phyloP scores from a whole-genome alignment of 192 early-diverging fungal species.

The Coemansia sp. region DNA sequence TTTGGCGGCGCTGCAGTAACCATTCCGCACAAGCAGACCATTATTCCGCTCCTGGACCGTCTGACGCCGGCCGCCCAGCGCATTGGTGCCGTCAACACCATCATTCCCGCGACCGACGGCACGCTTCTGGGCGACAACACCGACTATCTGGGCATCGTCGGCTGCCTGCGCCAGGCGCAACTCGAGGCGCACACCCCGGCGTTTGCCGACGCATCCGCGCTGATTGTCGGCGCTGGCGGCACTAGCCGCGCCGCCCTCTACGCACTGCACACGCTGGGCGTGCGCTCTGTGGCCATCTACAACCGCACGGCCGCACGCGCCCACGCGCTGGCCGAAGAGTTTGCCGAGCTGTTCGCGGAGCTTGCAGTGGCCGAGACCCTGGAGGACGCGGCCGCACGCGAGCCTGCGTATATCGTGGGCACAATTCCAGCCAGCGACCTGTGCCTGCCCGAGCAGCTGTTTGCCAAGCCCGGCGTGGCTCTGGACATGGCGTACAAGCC shows the following conservation, averaged over 20 bases:
- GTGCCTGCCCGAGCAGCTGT: constrained; percentile 53
- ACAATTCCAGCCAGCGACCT: constrained; percentile 84
- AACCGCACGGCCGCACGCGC: constrained; percentile 85
- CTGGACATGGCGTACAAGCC: constrained; percentile 96
- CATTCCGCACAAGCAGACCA: constrained; percentile 87
- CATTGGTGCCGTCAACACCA: constrained; percentile 96
- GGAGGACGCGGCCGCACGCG: constrained; percentile 8
- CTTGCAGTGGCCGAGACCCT: constrained; percentile 52
- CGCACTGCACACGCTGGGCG: constrained; percentile 69
- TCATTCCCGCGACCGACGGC: constrained; percentile 41
- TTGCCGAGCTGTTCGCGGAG: constrained; percentile 53
- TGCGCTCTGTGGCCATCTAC: constrained; percentile 68
- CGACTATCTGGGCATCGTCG: constrained; percentile 87
- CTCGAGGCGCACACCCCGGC: constrained; percentile 1
- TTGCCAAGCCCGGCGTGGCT: constrained; percentile 63
- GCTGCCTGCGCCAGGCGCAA: constrained; percentile 54
- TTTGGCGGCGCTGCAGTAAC: constrained; percentile 97
- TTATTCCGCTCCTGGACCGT: constrained; percentile 70
- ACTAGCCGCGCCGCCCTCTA: constrained; percentile 88
- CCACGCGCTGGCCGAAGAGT: constrained; percentile 57
- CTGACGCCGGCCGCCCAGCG: constrained; percentile 70
- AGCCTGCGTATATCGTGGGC: constrained; percentile 65
- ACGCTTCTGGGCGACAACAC: constrained; percentile 88
- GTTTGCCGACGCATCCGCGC: constrained; percentile 49
- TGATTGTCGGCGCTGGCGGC: constrained; percentile 93